Conservation (phyloP, 305 asterid genomes). For the Solanum hybrid region DNA sequence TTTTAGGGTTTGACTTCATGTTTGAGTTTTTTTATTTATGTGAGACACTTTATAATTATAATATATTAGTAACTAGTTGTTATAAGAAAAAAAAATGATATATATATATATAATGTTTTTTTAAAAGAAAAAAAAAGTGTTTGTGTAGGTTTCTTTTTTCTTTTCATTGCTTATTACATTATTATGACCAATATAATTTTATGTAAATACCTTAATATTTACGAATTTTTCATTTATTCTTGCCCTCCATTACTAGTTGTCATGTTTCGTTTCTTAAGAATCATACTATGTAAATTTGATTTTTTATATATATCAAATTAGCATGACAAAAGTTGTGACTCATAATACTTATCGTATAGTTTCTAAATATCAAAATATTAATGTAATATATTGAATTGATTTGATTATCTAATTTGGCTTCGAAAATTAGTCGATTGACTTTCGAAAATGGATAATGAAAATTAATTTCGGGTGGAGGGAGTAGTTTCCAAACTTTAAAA, state of each 20-base stretch:
- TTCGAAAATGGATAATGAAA: background rate
- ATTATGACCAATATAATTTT: background rate
- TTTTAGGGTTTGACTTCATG: conserved; percentile 12
- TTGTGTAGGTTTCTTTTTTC: background rate
- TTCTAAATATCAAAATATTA: background rate
- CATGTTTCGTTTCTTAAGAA: background rate
- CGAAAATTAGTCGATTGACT: background rate
- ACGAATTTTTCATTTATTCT: background rate
- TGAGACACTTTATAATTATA: background rate
- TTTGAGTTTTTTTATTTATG: background rate
- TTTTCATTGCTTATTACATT: background rate
- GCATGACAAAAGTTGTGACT: background rate
- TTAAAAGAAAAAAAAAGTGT: background rate
- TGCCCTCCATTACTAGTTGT: background rate
- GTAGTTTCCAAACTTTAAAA: background rate
- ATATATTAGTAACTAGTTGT: background rate
- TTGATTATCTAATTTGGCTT: background rate
- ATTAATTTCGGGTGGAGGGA: background rate
- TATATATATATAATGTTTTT: background rate
- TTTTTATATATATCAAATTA: background rate
- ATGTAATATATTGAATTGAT: background rate
- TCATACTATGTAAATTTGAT: fast-evolving
- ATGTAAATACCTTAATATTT: background rate
- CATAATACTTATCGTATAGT: background rate
- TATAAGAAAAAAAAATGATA: background rate